These are phyloP conservation scores for Mycena metata DNA, from an alignment of 768 basidiomycete genomes.

Conservation along the genomic window DNA sequence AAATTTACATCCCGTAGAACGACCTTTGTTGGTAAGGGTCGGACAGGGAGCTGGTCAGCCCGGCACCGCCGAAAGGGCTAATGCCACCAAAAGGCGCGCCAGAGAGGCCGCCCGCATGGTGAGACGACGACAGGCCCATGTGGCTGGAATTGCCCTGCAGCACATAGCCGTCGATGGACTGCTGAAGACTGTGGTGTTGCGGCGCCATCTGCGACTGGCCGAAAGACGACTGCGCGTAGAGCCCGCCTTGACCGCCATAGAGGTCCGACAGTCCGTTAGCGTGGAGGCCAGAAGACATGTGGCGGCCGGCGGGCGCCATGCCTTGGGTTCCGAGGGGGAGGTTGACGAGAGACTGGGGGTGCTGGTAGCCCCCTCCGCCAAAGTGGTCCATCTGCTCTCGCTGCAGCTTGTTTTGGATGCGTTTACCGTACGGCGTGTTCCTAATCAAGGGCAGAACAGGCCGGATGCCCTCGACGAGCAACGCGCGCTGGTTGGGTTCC, in stretches of 20 bases:
- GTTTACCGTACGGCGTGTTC: conserved; percentile 99
- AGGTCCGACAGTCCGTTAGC: conserved; percentile 72
- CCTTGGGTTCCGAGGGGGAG: conserved; percentile 71
- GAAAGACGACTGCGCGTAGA: conserved; percentile 74
- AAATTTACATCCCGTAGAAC: conserved; percentile 84
- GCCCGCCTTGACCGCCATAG: conserved; percentile 71
- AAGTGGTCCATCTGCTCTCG: conserved; percentile 89
- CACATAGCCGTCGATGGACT: conserved; percentile 86
- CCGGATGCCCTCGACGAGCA: conserved; percentile 96
- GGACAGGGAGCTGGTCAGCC: conserved; percentile 66
- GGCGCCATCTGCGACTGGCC: conserved; percentile 68
- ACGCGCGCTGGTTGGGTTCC: conserved; percentile 90
- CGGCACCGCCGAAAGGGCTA: conserved; percentile 67
- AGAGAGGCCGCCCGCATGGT: conserved; percentile 71
- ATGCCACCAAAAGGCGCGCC: conserved; percentile 64
- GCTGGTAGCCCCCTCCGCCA: conserved; percentile 63
- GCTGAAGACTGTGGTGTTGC: conserved; percentile 74
- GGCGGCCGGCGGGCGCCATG: conserved; percentile 66
- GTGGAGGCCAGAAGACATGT: conserved; percentile 67
- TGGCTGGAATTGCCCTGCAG: conserved; percentile 80
- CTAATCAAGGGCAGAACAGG: conserved; percentile 98
- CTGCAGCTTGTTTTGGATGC: conserved; percentile 98
- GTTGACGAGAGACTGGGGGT: conserved; percentile 71
- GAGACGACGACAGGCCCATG: conserved; percentile 72
- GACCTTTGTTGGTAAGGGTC: conserved; percentile 87